A percentile compares a stretch with the other conserved stretches of the same genome.
phyloP scores from a whole-genome alignment of 257 asterid species.

The Capsicum pubescens region DNA sequence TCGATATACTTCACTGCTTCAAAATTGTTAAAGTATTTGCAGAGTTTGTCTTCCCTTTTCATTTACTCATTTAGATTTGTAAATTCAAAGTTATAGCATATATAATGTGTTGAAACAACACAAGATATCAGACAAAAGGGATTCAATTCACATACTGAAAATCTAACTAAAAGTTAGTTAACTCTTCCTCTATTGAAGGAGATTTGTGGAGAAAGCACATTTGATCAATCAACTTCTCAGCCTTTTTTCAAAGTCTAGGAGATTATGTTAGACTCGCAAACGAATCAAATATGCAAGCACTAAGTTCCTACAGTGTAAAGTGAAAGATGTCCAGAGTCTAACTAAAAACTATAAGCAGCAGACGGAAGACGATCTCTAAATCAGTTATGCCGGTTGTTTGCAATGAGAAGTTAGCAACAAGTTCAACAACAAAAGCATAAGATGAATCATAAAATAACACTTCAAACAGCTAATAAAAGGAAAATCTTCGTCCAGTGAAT shows the following conservation, averaged over 20 bases:
- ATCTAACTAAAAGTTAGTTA: slow-evolving; percentile 2
- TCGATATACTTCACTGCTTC: background rate
- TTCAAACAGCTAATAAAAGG: background rate
- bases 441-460: background rate
- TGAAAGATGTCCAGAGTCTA: background rate
- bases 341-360: background rate
- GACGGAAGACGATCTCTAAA: background rate
- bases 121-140: background rate
- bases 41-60: background rate
- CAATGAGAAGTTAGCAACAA: background rate
- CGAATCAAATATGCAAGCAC: background rate
- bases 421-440: background rate
- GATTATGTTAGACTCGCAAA: background rate
- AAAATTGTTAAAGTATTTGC: background rate
- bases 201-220: background rate
- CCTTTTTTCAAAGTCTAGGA: background rate
- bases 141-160: background rate
- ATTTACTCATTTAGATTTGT: background rate
- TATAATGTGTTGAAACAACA: slow-evolving; percentile 13
- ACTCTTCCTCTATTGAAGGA: background rate
- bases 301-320: background rate
- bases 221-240: slow-evolving; percentile 3
- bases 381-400: background rate
- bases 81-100: background rate
- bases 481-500: background rate